Conservation (phyloP, 73 alveolate species). For the Tetrahymena malaccensis region DNA sequence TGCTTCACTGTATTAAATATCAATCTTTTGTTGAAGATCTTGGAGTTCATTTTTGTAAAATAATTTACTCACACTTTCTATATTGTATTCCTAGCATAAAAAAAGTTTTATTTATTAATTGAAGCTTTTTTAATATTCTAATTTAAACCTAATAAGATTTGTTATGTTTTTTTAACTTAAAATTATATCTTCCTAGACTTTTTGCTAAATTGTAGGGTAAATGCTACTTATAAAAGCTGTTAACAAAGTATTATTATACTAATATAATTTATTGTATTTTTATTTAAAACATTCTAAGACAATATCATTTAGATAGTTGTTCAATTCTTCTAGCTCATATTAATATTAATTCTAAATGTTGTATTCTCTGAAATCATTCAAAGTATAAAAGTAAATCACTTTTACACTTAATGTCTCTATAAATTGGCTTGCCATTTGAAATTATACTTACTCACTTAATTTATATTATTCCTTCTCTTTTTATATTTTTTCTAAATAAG, state of each 20-base stretch:
- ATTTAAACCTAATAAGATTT: background rate
- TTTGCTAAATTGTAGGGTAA: background rate
- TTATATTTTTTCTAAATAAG: background rate
- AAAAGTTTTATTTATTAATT: background rate
- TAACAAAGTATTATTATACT: background rate
- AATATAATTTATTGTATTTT: background rate
- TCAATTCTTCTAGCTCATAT: background rate
- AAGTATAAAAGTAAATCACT: background rate
- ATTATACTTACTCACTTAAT: background rate
- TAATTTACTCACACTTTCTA: background rate
- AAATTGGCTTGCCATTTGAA: background rate
- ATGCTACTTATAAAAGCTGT: background rate
- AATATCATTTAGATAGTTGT: background rate
- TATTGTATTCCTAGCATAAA: background rate
- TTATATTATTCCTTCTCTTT: background rate
- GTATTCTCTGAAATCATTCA: background rate
- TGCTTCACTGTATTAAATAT: background rate
- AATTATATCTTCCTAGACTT: background rate
- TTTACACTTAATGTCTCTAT: background rate
- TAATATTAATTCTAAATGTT: background rate
- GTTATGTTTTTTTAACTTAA: background rate
- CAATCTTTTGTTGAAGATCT: background rate
- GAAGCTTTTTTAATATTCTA: background rate
- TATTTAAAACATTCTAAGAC: background rate
- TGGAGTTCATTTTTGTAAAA: background rate